Base-by-base conservation (phyloP, 148 eudicot species). In the Drosera capensis region DNA sequence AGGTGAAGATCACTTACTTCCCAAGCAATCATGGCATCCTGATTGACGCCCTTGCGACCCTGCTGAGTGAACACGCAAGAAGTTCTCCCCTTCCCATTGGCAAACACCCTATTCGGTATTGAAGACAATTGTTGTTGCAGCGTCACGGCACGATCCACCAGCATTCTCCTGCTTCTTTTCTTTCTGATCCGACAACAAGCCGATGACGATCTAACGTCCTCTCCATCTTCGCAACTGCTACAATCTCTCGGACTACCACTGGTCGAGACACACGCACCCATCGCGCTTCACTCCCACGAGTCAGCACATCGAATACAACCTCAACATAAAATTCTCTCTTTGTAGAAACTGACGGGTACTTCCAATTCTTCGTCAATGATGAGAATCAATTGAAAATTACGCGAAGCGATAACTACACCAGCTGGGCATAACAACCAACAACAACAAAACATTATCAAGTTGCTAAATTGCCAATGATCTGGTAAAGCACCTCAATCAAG, bases 21-120 rank as follows among this genome's bases (percentile, higher is more conserved):
- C 99, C 99, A 90, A 30, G 81, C 99, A 52, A 90, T 73, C 99
- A 90, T 90, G 48, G 99, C 93, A 66, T 90, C 99, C 58, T 90
- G 99, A 57, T 90, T 84, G 49, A 90, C 66, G 37, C 99, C 99
- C 60, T 90, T 90, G n/a, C 95, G 93, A n/a, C 99, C 99, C 48
- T 90, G 99, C 54, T 84, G 95, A 22, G 95, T 90, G 65, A 73
- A 90, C 55, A 85, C 63, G 70, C 99, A 90, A 23, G 94, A 90
- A 57, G 68, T 71, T 18, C 67, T 69, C 47, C 80, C 78, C 66
- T 65, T 84, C 7, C 99, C 99, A 51, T 90, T 90, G 50, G 64
- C 51, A 55, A 73, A 71, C n/a, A 81, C 72, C 17, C 99, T 61
- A 31, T 72, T 85, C 20, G 93, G 88, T 46, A 85, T 65, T 13